Conservation (phyloP, 192 early-diverging fungal genomes). For the Pilaira anomala region DNA sequence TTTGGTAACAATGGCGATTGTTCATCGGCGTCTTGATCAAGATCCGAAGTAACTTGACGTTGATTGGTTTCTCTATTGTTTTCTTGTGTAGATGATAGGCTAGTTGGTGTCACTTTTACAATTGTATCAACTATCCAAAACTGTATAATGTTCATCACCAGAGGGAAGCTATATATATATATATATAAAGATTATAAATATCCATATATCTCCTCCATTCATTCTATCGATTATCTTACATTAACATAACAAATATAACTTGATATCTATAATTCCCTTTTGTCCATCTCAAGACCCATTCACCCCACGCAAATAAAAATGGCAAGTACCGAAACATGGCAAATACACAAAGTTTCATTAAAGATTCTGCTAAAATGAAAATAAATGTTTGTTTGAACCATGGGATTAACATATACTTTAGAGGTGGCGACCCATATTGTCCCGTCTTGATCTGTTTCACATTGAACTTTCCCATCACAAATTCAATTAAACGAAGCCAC, state of each 20-base stretch:
- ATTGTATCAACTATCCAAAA: conserved; percentile 66
- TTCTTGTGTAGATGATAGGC: background rate
- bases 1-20: conserved; percentile 2
- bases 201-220: background rate
- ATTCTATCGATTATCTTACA: conserved; percentile 37
- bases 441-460: conserved; percentile 62
- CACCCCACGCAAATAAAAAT: conserved; percentile 59
- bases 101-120: conserved; percentile 37
- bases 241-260: conserved; percentile 76
- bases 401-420: conserved; percentile 34
- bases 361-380: conserved; percentile 61
- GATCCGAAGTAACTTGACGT: background rate
- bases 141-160: conserved; percentile 79
- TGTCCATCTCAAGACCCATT: conserved; percentile 64
- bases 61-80: background rate
- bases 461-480: conserved; percentile 33
- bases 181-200: background rate
- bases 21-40: background rate
- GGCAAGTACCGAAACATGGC: conserved; percentile 58
- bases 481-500: conserved; percentile 50
- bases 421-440: conserved; percentile 68
- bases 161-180: conserved; percentile 49
- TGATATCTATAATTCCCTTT: conserved; percentile 50
- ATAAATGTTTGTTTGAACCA: conserved; percentile 68
- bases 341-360: conserved; percentile 71